Evolutionary conservation across 2,329 filamentous ascomycete species (phyloP), one percentile per base, ranked within the genome.

Genomic region (Colletotrichum melonis): DNA sequence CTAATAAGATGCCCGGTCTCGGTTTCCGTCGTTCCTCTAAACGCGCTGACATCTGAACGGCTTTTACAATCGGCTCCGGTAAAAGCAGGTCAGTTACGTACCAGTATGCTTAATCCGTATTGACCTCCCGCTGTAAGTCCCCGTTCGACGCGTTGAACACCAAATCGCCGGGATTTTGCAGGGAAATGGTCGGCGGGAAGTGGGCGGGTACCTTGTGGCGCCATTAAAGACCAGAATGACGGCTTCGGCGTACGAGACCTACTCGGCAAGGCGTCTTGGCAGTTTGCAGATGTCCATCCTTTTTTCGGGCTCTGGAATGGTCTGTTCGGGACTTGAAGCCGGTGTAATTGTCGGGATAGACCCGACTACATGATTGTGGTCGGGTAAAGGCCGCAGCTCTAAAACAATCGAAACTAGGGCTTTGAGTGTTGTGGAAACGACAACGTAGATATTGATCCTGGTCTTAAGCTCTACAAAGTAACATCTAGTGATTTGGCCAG

Each of bases 171-270:
- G 30, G 32, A 12, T 22, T n/a, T 11, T 32, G 42, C 58, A 24
- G 46, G 32, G 59, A 30, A 46, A 12, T 12, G 14, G 35, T 32
- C n/a, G n/a, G 35, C 52, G 67, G 67, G 35, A 69, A 46, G 59
- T 58, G 59, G 67, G 59, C n/a, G 64, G 26, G 52, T 35, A 16
- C n/a, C 46, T 49, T 22, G 42, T 69, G 59, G 67, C 67, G 67
- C 56, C 67, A 69, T 69, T 35, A 49, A 35, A n/a, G 11, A 19
- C 24, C 19, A 22, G 22, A 58, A 69, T 69, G 24, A 52, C 59
- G 59, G 59, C 24, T 49, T 14, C 59, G 59, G 59, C 52, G 26
- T 5, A 69, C 3, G 11, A 5, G 22, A 63, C 67, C 1, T 49
- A 69, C 59, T 26, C 35, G 58, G 66, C 9, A 35, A 69, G 63